phyloP scores from a whole-genome alignment of 441 rosid genomes.

The Populus hybrid region DNA sequence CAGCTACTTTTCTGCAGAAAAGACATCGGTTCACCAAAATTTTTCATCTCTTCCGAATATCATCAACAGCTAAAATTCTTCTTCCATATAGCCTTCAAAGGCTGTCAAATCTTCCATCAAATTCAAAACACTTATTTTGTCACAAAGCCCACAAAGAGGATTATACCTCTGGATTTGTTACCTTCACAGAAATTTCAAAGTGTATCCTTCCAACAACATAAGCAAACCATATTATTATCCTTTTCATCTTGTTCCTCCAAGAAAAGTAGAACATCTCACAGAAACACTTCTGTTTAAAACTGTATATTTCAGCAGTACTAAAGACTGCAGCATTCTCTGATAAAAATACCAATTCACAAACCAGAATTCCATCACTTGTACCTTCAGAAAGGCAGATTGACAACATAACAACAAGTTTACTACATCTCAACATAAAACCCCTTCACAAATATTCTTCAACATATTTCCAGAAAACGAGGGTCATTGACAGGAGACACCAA shows the following conservation, averaged over 20 bases:
- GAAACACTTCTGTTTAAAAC: not conserved
- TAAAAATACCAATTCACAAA: not conserved
- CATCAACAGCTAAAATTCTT: not conserved
- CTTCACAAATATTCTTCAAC: not conserved
- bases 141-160: not conserved
- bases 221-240: not conserved
- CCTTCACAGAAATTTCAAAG: not conserved
- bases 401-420: not conserved
- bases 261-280: not conserved
- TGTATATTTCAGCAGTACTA: not conserved
- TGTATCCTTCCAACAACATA: not conserved
- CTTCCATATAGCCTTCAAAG: not conserved
- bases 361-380: not conserved
- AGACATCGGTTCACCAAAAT: not conserved
- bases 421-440: not conserved
- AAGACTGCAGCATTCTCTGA: not conserved
- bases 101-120: not conserved
- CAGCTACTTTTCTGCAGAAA: not conserved
- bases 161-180: not conserved
- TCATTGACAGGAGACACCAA: not conserved
- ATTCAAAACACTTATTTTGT: not conserved
- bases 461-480: not conserved
- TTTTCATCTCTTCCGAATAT: not conserved
- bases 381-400: not conserved
- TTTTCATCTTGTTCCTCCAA: not conserved